These are phyloP conservation scores for Mariannaea elegans DNA, from an alignment of 2,329 filamentous ascomycete genomes.

Conservation along the genomic window DNA sequence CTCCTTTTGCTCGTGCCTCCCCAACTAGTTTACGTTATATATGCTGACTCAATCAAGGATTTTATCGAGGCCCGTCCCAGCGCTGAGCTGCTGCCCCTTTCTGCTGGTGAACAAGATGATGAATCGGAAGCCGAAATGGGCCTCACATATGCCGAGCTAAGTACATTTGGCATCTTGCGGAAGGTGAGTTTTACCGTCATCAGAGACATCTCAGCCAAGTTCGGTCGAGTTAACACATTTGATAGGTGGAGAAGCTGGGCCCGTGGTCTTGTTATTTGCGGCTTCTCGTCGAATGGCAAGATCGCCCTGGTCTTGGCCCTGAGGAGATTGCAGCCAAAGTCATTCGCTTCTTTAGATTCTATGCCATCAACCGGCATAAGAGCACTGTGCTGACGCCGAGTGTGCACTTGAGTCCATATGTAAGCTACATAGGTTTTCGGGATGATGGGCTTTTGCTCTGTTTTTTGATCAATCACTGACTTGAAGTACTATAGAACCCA, in stretches of 20 bases:
- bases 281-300: constrained; percentile 50
- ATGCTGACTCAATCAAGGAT: constrained; percentile 41
- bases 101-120: constrained; percentile 38
- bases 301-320: constrained; percentile 41
- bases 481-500: constrained; percentile 37
- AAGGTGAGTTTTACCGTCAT: constrained; percentile 22
- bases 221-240: too few relatives aligned
- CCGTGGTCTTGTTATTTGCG: constrained; percentile 52
- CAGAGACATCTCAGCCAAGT: too few relatives aligned
- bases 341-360: constrained; percentile 55
- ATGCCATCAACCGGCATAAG: constrained; percentile 72
- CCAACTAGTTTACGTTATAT: not conserved
- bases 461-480: not conserved
- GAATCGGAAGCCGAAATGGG: constrained; percentile 52
- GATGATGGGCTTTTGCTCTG: too few relatives aligned
- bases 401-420: constrained; percentile 51
- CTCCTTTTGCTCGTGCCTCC: too few relatives aligned
- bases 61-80: constrained; percentile 69
- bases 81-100: constrained; percentile 59
- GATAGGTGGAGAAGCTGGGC: constrained; percentile 49
- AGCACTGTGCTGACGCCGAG: constrained; percentile 67
- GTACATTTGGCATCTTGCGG: constrained; percentile 43
- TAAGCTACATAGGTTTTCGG: too few relatives aligned
- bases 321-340: constrained; percentile 55
- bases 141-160: constrained; percentile 53